Percentiles rank a stretch among this genome's conserved stretches.
These are phyloP conservation scores for Metroxylon sagu DNA, from an alignment of 176 grass and related monocot species.

Conservation along the genomic window DNA sequence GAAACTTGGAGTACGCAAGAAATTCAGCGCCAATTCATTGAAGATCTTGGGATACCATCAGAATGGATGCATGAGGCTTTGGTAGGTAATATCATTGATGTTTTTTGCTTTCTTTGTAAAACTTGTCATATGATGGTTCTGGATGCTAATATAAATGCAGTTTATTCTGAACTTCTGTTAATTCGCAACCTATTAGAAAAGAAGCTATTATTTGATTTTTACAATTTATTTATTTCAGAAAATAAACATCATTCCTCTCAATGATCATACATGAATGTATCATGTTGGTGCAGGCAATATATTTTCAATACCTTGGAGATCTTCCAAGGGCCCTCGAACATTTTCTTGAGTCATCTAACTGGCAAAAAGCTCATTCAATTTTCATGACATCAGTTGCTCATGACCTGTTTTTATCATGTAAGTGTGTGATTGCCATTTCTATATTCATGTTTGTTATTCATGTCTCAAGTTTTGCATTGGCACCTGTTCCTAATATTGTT, in stretches of 20 bases:
- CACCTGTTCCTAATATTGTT: too few species aligned
- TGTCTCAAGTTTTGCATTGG: background rate
- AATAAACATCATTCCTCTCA: too few species aligned
- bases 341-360: conserved; percentile 72
- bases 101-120: background rate
- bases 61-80: conserved; percentile 89
- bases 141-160: background rate
- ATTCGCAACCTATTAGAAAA: too few species aligned
- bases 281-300: conserved; percentile 59
- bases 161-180: too few species aligned
- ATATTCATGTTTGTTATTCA: background rate
- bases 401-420: conserved; percentile 85
- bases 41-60: conserved; percentile 71
- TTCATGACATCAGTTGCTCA: conserved; percentile 83
- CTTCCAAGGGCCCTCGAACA: conserved; percentile 47
- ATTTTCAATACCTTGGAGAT: conserved; percentile 73
- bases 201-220: too few species aligned
- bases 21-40: conserved; percentile 60
- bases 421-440: conserved; percentile 7
- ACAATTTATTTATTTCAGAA: too few species aligned
- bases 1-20: conserved; percentile 74
- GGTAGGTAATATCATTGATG: conserved; percentile 40
- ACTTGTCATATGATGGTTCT: background rate
- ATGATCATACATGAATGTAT: background rate
- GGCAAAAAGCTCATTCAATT: conserved; percentile 75